Conservation (phyloP, 169 alveolate genomes). For the Cryptosporidium meleagridis region DNA sequence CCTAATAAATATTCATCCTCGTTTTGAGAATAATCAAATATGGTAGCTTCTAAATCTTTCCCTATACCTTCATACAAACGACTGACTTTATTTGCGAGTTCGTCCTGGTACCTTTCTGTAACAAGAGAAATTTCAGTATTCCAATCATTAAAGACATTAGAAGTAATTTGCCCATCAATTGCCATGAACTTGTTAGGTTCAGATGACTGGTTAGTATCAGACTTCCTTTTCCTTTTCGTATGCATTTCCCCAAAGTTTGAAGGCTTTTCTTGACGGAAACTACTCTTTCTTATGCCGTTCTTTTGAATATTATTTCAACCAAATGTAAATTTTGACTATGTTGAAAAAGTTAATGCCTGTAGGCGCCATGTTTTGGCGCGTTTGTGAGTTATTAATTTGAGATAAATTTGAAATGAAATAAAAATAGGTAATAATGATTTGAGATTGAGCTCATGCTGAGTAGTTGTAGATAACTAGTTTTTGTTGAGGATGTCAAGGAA, state of each 20-base stretch:
- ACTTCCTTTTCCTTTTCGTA: slow-evolving; percentile 16
- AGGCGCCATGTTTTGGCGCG: slow-evolving; percentile 28
- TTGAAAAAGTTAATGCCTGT: not conserved
- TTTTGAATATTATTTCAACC: not conserved
- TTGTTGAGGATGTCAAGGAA: slow-evolving; percentile 21
- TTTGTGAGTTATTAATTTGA: not conserved
- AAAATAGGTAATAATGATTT: not conserved
- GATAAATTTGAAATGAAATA: not conserved
- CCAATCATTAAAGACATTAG: slow-evolving; percentile 56
- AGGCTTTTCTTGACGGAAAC: not conserved
- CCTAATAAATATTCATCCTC: slow-evolving; percentile 28
- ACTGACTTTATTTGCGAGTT: not conserved
- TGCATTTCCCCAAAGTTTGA: not conserved
- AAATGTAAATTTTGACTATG: slow-evolving; percentile 2
- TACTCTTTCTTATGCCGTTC: slow-evolving; percentile 4
- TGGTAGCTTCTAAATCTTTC: slow-evolving; percentile 7
- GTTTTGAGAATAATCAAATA: slow-evolving; percentile 14
- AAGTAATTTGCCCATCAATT: not conserved
- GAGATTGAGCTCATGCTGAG: not conserved
- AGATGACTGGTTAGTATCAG: not conserved
- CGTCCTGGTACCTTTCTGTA: slow-evolving; percentile 29
- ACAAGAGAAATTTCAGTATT: slow-evolving; percentile 34
- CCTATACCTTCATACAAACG: slow-evolving; percentile 45
- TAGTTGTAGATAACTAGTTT: not conserved
- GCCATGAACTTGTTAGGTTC: not conserved